Evolutionary conservation across 495 filamentous ascomycete genomes (phyloP), one percentile per base, ranked within the genome.

Genomic region (Penicillium salamii): DNA sequence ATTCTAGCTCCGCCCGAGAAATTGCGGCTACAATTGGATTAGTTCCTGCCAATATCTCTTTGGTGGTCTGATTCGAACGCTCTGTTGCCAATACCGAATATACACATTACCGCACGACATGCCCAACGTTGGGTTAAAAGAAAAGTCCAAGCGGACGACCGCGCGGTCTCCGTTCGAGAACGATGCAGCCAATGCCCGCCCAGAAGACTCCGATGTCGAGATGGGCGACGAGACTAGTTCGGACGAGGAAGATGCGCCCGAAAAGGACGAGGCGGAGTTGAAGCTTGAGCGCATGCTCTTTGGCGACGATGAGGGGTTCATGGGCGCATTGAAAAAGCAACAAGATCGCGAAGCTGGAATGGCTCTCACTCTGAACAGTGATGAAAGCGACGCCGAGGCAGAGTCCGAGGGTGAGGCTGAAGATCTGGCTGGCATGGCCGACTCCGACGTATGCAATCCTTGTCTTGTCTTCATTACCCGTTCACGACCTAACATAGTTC

Each of bases 241-340:
- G 7, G 70, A 74, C 19, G 72, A 77, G 12, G 71, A 78, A 36
- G 65, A 70, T 41, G 40, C 56, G 26, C 66, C 73, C 13, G 84
- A 86, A 35, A 92, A 90, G 64, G 90, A 95, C 57, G 83, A 78
- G 43, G 81, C 84, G 26, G 92, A 97, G 62, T 78, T 81, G 58
- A 89, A 90, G 63, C 79, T 97, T 13, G 91, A 96, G 70, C 78
- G 80, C 50, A 75, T 95, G 50, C 85, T 97, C 2, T 87, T 97
- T 41, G 92, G 92, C 23, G 87, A 93, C 59, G 78, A 85, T 35
- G 78, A 78, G n/a, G 88, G 84, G 21, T 96, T 96, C 63, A 80
- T 81, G 37, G 78, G 81, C 34, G 84, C 82, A 39, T 72, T 96
- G 54, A 83, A 84, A 52, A 60, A 24, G 37, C 68, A 71, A 19